Base-by-base conservation (phyloP, 2,329 filamentous ascomycete species). In the Fusarium domesticum region DNA sequence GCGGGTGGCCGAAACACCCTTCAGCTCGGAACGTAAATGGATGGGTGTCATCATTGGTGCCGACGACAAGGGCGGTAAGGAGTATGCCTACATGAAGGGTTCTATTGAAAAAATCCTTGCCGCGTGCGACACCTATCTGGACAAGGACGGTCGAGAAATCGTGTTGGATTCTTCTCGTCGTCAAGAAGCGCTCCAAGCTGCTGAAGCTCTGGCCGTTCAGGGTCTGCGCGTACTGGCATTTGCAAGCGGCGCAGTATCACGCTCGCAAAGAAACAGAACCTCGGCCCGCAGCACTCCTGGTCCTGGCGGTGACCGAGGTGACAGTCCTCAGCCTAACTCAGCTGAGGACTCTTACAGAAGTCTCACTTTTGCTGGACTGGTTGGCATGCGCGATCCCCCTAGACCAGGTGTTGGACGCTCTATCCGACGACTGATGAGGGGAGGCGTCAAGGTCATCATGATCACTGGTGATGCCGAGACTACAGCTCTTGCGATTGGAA, bases 21-120 rank as follows among this genome's bases (percentile, higher is more conserved):
- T 98, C 68, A 97, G 92, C 64, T 98, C 93, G 1, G 90, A 96
- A 64, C 81, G 92, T 45, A 98, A 98, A 68, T 98, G 92, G 92
- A 98, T 98, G 95, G 95, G 95, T 25, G 91, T 96, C 19, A 86
- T 90, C 2, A 87, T 96, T 56, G 83, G 82, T 34, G 72, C 75
- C 17, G 76, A 81, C 37, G 70, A 73, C 20, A 75, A 73, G 46
- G 71, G 73, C 42, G 83, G 86, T 30, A 82, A 83, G 49, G 88
- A 95, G 59, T 84, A 89, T 54, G 91, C 89, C 1, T 98, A 97
- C 65, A 88, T 97, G 72, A 98, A 98, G 65, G 95, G 93, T 23
- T 89, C 93, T 25, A 76, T 97, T 32, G 93, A 98, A 67, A 86
- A 85, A 64, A 80, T 98, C 17, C 71, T 98, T 6, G 82, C 83